Percentiles rank a stretch among this genome's conserved stretches.
Conservation (phyloP, 352 stramenopile species). For the Phytophthora sojae region DNA sequence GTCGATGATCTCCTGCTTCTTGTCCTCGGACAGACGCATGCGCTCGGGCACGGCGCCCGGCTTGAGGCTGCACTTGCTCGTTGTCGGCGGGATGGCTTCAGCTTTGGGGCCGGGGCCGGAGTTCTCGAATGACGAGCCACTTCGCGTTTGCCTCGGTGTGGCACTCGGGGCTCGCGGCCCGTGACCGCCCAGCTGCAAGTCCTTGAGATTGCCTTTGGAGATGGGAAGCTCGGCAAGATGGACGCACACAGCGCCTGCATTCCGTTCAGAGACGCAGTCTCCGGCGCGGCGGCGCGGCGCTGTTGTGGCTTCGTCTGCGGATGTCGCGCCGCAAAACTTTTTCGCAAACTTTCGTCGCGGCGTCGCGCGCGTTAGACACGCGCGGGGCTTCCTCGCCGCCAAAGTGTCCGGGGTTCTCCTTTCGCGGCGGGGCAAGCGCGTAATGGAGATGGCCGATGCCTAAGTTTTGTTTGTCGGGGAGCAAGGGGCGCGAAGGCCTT, state of each 20-base stretch:
- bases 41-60: constrained; percentile 20
- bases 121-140: constrained; percentile 23
- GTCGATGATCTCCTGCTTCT: constrained; percentile 53
- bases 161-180: constrained; percentile 6
- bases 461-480: neutral
- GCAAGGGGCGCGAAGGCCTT: neutral
- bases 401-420: constrained; percentile 9
- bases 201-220: constrained; percentile 21
- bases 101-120: neutral
- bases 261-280: constrained; percentile 11
- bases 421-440: neutral
- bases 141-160: constrained; percentile 14
- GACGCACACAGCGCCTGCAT: constrained; percentile 17
- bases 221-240: constrained; percentile 22
- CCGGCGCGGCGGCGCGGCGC: constrained; percentile 2
- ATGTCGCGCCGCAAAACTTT: constrained; percentile 16
- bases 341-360: constrained; percentile 26
- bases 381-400: neutral
- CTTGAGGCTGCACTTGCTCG: constrained; percentile 14
- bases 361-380: constrained; percentile 13
- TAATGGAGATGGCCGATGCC: neutral
- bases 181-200: constrained; percentile 10
- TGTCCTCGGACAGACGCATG: constrained; percentile 22
- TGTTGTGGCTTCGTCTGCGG: constrained; percentile 22
- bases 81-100: neutral